Percentiles rank a stretch among this genome's conserved stretches.
Evolutionary conservation across 106 monocot genomes (phyloP).

Genomic region (Dactylorhiza incarnata): DNA sequence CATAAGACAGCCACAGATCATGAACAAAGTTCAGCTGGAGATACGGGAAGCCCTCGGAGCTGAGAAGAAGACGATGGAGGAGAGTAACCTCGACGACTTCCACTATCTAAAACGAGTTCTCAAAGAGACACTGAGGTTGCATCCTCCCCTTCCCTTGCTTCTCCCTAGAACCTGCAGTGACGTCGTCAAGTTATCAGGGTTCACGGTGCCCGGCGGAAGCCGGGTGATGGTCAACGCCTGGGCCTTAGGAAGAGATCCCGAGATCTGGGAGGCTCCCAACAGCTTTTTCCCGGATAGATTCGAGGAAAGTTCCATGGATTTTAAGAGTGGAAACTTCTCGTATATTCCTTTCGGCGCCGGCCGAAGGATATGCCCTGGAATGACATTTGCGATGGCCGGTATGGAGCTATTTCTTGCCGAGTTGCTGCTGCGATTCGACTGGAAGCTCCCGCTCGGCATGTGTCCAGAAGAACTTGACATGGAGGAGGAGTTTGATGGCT

Average conservation of each 20-base stretch:
- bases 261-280: background rate
- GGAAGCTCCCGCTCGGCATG: background rate
- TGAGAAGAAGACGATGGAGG: background rate
- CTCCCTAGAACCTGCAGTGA: background rate
- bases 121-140: background rate
- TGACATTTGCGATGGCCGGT: background rate
- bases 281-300: background rate
- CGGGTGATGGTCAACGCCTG: background rate
- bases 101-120: background rate
- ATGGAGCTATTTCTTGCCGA: background rate
- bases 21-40: conserved; percentile 26
- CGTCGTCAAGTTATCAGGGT: background rate
- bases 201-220: background rate
- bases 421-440: background rate
- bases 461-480: background rate
- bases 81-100: background rate
- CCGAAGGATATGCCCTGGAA: background rate
- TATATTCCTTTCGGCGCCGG: conserved; percentile 2
- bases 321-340: background rate
- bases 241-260: background rate
- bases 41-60: background rate
- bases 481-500: background rate
- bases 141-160: background rate
- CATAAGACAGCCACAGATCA: conserved; percentile 26
- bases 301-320: background rate